These are phyloP conservation scores for Akanthomyces uredinophilus DNA, from an alignment of 2,329 filamentous ascomycete genomes.

Conservation along the genomic window DNA sequence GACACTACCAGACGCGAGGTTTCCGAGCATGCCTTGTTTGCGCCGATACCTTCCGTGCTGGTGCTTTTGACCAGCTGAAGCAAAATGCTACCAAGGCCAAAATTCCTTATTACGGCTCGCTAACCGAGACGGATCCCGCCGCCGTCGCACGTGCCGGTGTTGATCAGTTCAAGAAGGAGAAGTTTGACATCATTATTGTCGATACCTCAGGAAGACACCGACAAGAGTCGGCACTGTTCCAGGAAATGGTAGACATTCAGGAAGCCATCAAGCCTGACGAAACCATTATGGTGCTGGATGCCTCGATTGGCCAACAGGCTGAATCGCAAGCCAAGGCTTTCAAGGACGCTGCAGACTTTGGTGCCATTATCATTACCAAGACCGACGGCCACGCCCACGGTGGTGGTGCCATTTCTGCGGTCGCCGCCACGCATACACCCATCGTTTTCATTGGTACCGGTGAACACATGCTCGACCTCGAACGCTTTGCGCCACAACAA, in stretches of 20 bases:
- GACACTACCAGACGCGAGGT: conserved; percentile 89
- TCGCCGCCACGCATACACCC: conserved; percentile 91
- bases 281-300: conserved; percentile 97
- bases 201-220: conserved; percentile 94
- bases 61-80: conserved; percentile 97
- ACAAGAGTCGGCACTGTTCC: conserved; percentile 91
- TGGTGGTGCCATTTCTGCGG: conserved; percentile 94
- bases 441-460: conserved; percentile 98
- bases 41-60: conserved; percentile 96
- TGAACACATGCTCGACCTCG: conserved; percentile 93
- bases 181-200: conserved; percentile 97
- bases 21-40: conserved; percentile 93
- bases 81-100: conserved; percentile 99
- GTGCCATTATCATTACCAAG: conserved; percentile 98
- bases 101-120: conserved; percentile 95
- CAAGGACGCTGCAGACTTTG: conserved; percentile 95
- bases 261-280: conserved; percentile 80
- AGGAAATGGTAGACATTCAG: conserved; percentile 97
- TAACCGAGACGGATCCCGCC: conserved; percentile 94
- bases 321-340: conserved; percentile 94
- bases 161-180: conserved; percentile 98
- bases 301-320: conserved; percentile 92
- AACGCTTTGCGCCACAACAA: conserved; percentile 85
- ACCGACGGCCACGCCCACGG: conserved; percentile 93
- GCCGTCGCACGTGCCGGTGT: conserved; percentile 93